Base-by-base conservation (phyloP, 257 asterid species). In the Fraxinus excelsior region DNA sequence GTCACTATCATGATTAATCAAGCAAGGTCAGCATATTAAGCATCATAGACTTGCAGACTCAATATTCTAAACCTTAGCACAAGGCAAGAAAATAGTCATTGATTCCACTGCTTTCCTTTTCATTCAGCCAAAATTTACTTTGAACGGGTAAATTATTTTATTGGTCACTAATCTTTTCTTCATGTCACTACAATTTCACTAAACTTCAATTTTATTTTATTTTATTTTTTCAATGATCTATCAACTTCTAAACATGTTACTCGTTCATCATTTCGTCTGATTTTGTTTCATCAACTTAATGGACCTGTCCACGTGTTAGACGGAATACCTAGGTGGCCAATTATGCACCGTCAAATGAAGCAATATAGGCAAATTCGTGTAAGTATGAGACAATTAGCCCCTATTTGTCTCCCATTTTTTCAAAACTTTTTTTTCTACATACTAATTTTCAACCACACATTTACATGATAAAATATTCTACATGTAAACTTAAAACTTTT, bases 31-130 rank as follows among this genome's bases (percentile, higher is more conserved):
- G n/a, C n/a, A n/a, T n/a, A n/a, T n/a, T n/a, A n/a, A n/a, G n/a
- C n/a, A 46, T 46, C 14, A 5, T 12, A 46, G 56, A 46, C 56
- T 46, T 13, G 53, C 19, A 18, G 10, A 4, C 13, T n/a, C 29
- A 56, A 56, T n/a, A 56, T 56, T 56, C 29, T n/a, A 56, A 56
- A 56, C 65, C 65, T n/a, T n/a, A 21, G 29, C 65, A 56, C 65
- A 56, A n/a, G 65, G 65, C 28, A 44, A 1, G 3, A 53, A 53
- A 21, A 9, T 13, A n/a, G 29, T 19, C 29, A 7, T 56, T 56
- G 65, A 19, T 56, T 56, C 26, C 9, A 53, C 12, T 56, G 12
- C 5, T 44, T 44, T 13, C 19, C 7, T 1, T 56, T 56, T 16
- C 64, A 19, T 18, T 12, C 26, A 10, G 19, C 64, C 23, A 1